Evolutionary conservation across 306 rosid genomes (phyloP), one percentile per base, ranked within the genome.

Genomic region (Cotoneaster glaucophyllus): DNA sequence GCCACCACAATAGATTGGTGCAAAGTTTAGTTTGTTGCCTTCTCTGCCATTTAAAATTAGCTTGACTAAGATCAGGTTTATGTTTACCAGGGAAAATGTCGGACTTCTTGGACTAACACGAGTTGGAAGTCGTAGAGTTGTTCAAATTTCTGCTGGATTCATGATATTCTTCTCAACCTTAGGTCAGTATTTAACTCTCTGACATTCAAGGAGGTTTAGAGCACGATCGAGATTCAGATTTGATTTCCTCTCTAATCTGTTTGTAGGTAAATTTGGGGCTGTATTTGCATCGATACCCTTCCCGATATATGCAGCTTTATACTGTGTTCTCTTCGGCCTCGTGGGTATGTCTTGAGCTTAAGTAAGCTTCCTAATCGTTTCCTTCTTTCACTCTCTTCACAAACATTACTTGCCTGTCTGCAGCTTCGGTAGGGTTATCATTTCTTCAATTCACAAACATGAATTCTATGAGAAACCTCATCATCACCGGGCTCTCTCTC

Each of bases 81-180:
- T 73, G 63, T 79, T 13, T 73, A 82, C 50, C 82, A 95, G 98
- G 87, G 98, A 95, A 86, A 95, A 95, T 77, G 96, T 92, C 29
- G 98, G 98, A 44, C 98, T 95, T 78, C 98, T 95, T 37, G 98
- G 98, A 63, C 86, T 92, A 50, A 95, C 98, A 50, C 86, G 98
- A 56, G 98, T 95, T 31, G 98, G 98, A 84, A 95, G 98, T 61
- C 97, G 98, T 50, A 75, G 98, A 84, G 97, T 92, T 67, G 97
- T 95, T 73, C 97, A 95, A 80, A 90, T 95, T 82, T 92, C 97
- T 26, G 96, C 98, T 56, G 97, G 92, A 53, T 95, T 92, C 82
- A 95, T 95, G 98, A 95, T 95, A 82, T 95, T 95, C 89, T 95
- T 95, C 88, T 86, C 98, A 31, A 89, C 78, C 68, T 82, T 95